A percentile compares a stretch with the other conserved stretches of the same genome.
Evolutionary conservation across 1,284 basidiomycete species (phyloP).

Genomic region (Puccinia novopanici): DNA sequence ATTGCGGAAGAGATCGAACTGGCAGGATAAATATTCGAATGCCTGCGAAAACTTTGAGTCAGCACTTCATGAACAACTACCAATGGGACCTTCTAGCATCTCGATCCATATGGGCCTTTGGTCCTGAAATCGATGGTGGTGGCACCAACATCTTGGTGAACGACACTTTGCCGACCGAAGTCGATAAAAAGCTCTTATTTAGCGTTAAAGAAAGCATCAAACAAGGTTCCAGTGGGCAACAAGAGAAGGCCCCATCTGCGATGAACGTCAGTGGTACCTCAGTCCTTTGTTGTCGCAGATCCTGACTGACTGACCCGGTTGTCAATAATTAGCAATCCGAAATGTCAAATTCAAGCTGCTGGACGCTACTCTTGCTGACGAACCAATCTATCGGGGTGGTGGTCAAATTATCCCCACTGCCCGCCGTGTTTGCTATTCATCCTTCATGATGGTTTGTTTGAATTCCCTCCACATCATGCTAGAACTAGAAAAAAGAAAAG

Average conservation of each 20-base stretch:
- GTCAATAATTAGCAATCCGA: slow-evolving; percentile 73
- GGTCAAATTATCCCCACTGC: slow-evolving; percentile 98
- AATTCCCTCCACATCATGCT: neutral
- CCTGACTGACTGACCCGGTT: neutral
- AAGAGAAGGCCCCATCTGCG: slow-evolving; percentile 92
- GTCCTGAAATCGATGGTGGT: slow-evolving; percentile 83
- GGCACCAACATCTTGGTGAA: slow-evolving; percentile 86
- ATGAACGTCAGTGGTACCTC: slow-evolving; percentile 78
- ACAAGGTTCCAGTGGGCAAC: slow-evolving; percentile 99
- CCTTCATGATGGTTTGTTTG: slow-evolving; percentile 81
- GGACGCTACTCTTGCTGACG: slow-evolving; percentile 84
- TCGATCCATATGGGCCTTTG: slow-evolving; percentile 99
- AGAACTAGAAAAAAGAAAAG: neutral
- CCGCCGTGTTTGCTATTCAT: slow-evolving; percentile 97
- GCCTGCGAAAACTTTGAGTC: slow-evolving; percentile 87
- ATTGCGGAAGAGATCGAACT: slow-evolving; percentile 91
- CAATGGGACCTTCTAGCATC: slow-evolving; percentile 97
- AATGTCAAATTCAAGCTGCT: slow-evolving; percentile 97
- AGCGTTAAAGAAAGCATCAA: slow-evolving; percentile 92
- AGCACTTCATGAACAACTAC: slow-evolving; percentile 92
- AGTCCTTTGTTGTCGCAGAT: neutral
- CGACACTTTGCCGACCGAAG: slow-evolving; percentile 90
- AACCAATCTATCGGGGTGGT: slow-evolving; percentile 95
- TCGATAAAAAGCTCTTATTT: slow-evolving; percentile 87
- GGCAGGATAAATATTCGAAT: slow-evolving; percentile 89